Conservation (phyloP, 495 filamentous ascomycete species). For the Hapsidospora chrysogenum region DNA sequence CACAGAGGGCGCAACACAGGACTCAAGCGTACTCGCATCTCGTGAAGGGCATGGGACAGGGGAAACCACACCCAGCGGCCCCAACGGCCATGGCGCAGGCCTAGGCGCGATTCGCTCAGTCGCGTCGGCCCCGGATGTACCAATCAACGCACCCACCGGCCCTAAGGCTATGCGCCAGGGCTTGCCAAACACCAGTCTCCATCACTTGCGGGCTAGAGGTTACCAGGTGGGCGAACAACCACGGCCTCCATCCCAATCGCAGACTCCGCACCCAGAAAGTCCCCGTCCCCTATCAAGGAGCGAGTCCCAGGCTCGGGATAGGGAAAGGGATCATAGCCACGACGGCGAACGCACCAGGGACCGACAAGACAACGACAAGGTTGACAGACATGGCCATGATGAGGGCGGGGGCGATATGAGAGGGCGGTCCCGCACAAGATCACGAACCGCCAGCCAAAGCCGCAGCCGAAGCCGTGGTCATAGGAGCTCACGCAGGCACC, state of each 20-base stretch:
- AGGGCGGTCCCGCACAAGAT: too few species aligned
- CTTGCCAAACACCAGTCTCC: slow-evolving; percentile 55
- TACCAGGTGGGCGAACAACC: slow-evolving; percentile 23
- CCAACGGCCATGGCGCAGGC: too few species aligned
- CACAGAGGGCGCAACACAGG: slow-evolving; percentile 6
- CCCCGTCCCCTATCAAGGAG: too few species aligned
- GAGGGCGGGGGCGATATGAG: slow-evolving; percentile 16
- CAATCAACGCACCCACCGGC: slow-evolving; percentile 63
- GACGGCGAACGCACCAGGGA: slow-evolving; percentile 9
- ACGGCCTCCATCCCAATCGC: slow-evolving; percentile 7
- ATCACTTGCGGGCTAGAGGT: slow-evolving; percentile 31
- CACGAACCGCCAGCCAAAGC: too few species aligned
- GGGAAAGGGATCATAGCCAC: slow-evolving; percentile 12
- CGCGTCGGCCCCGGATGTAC: slow-evolving; percentile 23
- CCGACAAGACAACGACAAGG: slow-evolving; percentile 13
- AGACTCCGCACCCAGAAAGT: too few species aligned
- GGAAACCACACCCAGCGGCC: too few species aligned
- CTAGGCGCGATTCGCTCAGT: slow-evolving; percentile 2
- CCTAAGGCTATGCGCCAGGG: slow-evolving; percentile 89
- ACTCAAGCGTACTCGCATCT: neutral
- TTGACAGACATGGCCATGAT: slow-evolving; percentile 11
- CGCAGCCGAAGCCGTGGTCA: slow-evolving; percentile 28
- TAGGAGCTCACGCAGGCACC: slow-evolving; percentile 32
- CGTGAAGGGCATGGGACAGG: too few species aligned
- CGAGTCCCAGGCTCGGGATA: slow-evolving; percentile 9